These are phyloP conservation scores for Elongisporangium senticosum DNA, from an alignment of 352 stramenopile genomes.

Conservation along the genomic window DNA sequence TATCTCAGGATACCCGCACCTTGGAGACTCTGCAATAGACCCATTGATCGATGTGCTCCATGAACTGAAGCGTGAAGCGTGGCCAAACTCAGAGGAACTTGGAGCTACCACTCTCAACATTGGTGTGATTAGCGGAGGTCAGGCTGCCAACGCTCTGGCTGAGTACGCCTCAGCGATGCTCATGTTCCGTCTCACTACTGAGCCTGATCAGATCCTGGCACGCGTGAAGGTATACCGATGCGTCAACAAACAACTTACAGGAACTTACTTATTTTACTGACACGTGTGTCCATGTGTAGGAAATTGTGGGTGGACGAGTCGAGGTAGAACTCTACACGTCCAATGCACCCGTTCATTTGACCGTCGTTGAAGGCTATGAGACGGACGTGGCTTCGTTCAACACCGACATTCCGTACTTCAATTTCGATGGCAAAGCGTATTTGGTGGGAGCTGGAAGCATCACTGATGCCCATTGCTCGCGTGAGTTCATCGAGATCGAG, in stretches of 20 bases:
- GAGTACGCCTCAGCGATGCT: constrained; percentile 83
- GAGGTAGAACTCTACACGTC: constrained; percentile 80
- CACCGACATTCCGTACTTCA: constrained; percentile 87
- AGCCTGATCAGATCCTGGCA: constrained; percentile 62
- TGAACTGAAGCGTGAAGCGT: constrained; percentile 69
- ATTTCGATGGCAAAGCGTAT: constrained; percentile 75
- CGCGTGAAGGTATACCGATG: constrained; percentile 41
- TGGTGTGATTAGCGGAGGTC: constrained; percentile 69
- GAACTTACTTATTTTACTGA: background rate
- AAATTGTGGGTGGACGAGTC: constrained; percentile 54
- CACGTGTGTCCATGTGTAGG: constrained; percentile 11
- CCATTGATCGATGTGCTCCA: constrained; percentile 81
- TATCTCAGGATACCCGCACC: constrained; percentile 62
- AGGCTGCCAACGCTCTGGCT: constrained; percentile 77
- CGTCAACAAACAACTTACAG: background rate
- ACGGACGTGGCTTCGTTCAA: constrained; percentile 85
- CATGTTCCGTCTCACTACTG: constrained; percentile 82
- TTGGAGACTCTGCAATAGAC: constrained; percentile 80
- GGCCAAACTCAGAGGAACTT: constrained; percentile 75
- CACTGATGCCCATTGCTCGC: constrained; percentile 65
- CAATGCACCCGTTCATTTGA: constrained; percentile 74
- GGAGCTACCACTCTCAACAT: constrained; percentile 84
- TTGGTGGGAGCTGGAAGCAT: constrained; percentile 71
- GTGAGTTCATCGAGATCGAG: constrained; percentile 68
- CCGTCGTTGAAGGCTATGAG: constrained; percentile 79